phyloP scores from a whole-genome alignment of 2,329 filamentous ascomycete genomes.

The Phyllachora maydis region DNA sequence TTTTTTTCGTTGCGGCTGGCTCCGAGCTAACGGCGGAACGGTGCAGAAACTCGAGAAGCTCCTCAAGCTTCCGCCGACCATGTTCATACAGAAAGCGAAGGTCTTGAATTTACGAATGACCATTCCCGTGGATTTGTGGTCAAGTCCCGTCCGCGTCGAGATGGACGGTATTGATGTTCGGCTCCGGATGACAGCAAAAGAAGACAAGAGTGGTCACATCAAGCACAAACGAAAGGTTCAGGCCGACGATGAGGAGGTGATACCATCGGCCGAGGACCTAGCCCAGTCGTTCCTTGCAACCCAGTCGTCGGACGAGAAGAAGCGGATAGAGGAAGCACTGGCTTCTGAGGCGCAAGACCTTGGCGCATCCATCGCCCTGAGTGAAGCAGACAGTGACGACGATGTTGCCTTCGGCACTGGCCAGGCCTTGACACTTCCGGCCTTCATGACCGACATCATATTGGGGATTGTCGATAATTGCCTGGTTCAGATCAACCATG shows the following conservation, averaged over 20 bases:
- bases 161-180: constrained; percentile 62
- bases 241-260: constrained; percentile 11
- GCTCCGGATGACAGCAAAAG: constrained; percentile 27
- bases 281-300: constrained; percentile 62
- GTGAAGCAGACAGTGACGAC: constrained; percentile 41
- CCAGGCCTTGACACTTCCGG: constrained; percentile 44
- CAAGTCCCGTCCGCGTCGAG: constrained; percentile 63
- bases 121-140: constrained; percentile 74
- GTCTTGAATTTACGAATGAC: constrained; percentile 61
- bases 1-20: background rate
- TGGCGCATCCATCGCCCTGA: constrained; percentile 33
- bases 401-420: constrained; percentile 46
- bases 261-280: constrained; percentile 53
- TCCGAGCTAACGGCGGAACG: constrained; percentile 2
- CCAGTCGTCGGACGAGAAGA: constrained; percentile 43
- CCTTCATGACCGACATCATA: constrained; percentile 50
- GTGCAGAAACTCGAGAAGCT: constrained; percentile 59
- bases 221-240: constrained; percentile 8
- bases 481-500: constrained; percentile 41
- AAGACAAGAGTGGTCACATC: no score
- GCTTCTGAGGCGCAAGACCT: constrained; percentile 40
- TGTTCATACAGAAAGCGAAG: constrained; percentile 53
- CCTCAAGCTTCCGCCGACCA: constrained; percentile 51
- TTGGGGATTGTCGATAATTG: constrained; percentile 55
- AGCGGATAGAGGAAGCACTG: constrained; percentile 47